Evolutionary conservation across 2,329 filamentous ascomycete species (phyloP).

Genomic region (Stemphylium vesicarium): DNA sequence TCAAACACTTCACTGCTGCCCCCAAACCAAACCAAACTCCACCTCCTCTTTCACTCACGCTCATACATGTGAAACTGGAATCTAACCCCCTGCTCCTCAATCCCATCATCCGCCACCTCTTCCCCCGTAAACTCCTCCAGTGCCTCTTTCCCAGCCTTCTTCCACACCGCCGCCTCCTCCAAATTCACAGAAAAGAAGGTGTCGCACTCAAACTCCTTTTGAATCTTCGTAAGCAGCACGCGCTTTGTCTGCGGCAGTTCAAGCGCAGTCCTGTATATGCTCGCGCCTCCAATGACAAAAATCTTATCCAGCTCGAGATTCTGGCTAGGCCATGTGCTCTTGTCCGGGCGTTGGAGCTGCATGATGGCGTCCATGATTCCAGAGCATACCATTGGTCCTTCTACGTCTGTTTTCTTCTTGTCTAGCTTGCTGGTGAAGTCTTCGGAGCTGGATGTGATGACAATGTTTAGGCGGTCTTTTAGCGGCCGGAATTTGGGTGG

Average conservation of each 20-base stretch:
- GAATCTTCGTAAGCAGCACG: conserved; percentile 73
- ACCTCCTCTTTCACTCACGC: conserved; percentile 23
- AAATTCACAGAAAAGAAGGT: conserved; percentile 72
- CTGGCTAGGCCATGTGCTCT: neutral
- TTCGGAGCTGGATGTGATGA: conserved; percentile 67
- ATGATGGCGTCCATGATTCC: conserved; percentile 54
- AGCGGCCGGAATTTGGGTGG: conserved; percentile 80
- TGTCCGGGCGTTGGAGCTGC: conserved; percentile 6
- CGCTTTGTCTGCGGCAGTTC: conserved; percentile 62
- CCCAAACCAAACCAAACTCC: neutral
- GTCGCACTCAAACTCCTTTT: conserved; percentile 76
- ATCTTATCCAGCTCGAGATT: conserved; percentile 48
- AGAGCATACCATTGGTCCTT: conserved; percentile 61
- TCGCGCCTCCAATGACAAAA: conserved; percentile 89
- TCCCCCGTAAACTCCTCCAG: conserved; percentile 72
- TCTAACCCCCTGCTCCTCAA: conserved; percentile 67
- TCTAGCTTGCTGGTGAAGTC: conserved; percentile 19
- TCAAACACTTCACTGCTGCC: neutral
- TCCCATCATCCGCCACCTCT: conserved; percentile 60
- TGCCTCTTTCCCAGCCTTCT: conserved; percentile 57
- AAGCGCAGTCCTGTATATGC: conserved; percentile 80
- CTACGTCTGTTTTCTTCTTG: conserved; percentile 4
- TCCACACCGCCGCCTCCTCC: conserved; percentile 60
- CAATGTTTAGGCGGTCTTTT: conserved; percentile 78
- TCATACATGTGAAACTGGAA: conserved; percentile 79